Conservation (phyloP, 805 yeast genomes). For the Wickerhamomyces bisporus region DNA sequence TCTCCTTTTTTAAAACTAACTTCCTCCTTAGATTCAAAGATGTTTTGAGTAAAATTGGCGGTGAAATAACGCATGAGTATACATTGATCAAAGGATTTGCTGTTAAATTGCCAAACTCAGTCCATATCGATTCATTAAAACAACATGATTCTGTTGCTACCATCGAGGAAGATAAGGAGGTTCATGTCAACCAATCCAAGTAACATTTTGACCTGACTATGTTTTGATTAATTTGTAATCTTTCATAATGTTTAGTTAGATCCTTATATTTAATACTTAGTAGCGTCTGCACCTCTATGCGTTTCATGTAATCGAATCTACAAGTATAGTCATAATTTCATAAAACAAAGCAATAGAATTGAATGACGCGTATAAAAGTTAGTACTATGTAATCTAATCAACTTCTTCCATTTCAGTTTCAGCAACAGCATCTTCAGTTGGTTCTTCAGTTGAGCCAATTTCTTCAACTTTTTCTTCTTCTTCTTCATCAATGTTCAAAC, state of each 20-base stretch:
- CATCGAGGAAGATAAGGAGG: slow-evolving; percentile 67
- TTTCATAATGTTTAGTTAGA: too few species aligned
- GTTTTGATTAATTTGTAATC: too few species aligned
- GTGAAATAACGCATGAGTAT: slow-evolving; percentile 56
- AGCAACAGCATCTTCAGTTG: slow-evolving; percentile 64
- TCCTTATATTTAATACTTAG: too few species aligned
- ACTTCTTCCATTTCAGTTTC: slow-evolving; percentile 99
- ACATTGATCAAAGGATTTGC: slow-evolving; percentile 63
- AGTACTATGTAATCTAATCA: slow-evolving; percentile 49
- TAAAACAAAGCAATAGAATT: not conserved
- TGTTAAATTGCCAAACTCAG: slow-evolving; percentile 46
- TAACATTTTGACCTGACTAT: not conserved
- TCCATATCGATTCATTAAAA: slow-evolving; percentile 43
- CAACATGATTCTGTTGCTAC: slow-evolving; percentile 47
- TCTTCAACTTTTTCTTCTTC: slow-evolving; percentile 61
- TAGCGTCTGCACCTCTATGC: too few species aligned
- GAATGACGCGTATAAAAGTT: not conserved
- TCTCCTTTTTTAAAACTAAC: too few species aligned
- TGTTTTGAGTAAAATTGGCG: slow-evolving; percentile 48
- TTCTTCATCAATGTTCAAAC: slow-evolving; percentile 95
- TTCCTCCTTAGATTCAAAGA: slow-evolving; percentile 37
- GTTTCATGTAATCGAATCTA: too few species aligned
- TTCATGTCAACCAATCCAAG: slow-evolving; percentile 33
- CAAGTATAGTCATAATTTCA: too few species aligned
- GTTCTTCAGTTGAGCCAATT: slow-evolving; percentile 26